Base-by-base conservation (phyloP, 23 red algal genomes). In the Cyanidioschyzon merolae region DNA sequence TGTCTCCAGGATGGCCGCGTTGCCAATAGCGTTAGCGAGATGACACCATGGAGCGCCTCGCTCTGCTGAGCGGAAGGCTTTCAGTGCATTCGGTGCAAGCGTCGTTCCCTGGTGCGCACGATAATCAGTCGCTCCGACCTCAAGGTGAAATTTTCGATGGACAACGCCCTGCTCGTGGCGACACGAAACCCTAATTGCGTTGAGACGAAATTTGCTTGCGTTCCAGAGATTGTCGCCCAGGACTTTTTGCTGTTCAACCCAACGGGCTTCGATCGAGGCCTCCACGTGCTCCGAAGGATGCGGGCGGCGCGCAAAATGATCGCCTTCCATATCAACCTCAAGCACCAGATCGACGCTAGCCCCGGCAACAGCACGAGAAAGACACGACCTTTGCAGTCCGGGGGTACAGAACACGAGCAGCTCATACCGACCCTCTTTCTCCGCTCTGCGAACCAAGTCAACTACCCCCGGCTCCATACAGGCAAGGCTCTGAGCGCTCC, bases 1-100 rank as follows among this genome's bases (percentile, higher is more conserved):
- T 18, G 75, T 77, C 39, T 50, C 36, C 1, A 77, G 39, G 1
- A 77, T 40, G 37, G 38, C 75, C 1, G 75, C 75, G 40, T 77
- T 77, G 40, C 75, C 75, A 39, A 77, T 39, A 30, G 75, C 75
- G 39, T 51, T 40, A 1, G 75, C 75, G 39, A 77, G 36, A 50
- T 77, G 75, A 57, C 75, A 50, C 25, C 26, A 0, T 17, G 38
- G 75, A 21, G 39, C 75, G 25, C 40, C 38, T 1, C 1, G 21
- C 75, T 50, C 1, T 36, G 35, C 2, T 18, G 39, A 50, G 29
- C 29, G 63, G 30, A 71, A 71, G 29, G 12, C 12, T 32, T 35
- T 7, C 63, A 71, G 63, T 35, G 63, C 63, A 35, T 71, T 35
- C n/a, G 63, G 63, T 3, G 63, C 12, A 7, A 71, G 63, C n/a